A percentile compares a stretch with the other conserved stretches of the same genome.
These are phyloP conservation scores for Echria macrotheca DNA, from an alignment of 495 filamentous ascomycete species.

Conservation along the genomic window DNA sequence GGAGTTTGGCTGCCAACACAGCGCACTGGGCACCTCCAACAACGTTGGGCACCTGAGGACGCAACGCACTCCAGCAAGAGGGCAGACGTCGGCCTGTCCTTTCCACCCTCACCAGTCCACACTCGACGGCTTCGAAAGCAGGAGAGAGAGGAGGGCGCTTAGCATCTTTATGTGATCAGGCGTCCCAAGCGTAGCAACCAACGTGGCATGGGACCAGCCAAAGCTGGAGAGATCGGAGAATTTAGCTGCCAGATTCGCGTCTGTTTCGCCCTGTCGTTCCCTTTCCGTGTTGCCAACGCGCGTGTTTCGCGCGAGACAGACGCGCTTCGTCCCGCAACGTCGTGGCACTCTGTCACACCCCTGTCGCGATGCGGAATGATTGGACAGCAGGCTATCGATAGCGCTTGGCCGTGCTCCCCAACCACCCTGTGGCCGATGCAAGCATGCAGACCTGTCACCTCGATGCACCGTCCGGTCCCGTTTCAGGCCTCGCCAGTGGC, in stretches of 20 bases:
- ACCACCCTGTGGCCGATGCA: no score
- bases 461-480: slow-evolving; percentile 15
- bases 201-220: no score
- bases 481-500: slow-evolving; percentile 21
- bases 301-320: slow-evolving; percentile 25
- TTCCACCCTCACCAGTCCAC: slow-evolving; percentile 3
- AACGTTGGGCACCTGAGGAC: no score
- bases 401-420: slow-evolving; percentile 19
- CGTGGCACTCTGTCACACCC: no score
- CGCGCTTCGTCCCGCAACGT: no score
- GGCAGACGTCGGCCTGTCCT: slow-evolving; percentile 11
- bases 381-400: slow-evolving; percentile 29
- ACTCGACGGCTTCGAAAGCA: no score
- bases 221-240: no score
- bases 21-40: no score
- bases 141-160: no score
- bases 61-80: background rate
- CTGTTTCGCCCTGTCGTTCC: background rate
- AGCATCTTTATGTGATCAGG: slow-evolving; percentile 18
- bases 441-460: no score
- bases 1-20: no score
- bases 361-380: slow-evolving; percentile 14
- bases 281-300: slow-evolving; percentile 20
- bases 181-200: slow-evolving; percentile 4
- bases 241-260: no score